Percentiles rank a stretch among this genome's conserved stretches.
phyloP scores from a whole-genome alignment of 805 yeast species.

The Wickerhamia fluorescens region DNA sequence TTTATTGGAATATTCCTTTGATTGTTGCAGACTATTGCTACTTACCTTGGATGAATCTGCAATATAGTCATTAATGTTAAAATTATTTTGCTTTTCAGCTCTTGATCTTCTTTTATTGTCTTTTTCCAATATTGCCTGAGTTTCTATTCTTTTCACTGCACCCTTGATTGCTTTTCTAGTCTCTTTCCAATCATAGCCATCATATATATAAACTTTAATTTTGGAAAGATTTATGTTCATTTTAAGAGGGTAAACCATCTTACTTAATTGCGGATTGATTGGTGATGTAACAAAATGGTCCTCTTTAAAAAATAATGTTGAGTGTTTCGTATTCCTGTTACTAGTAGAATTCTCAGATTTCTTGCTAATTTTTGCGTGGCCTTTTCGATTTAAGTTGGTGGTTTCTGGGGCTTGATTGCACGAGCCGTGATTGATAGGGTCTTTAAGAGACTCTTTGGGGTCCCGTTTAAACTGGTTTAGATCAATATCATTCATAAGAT shows the following conservation, averaged over 20 bases:
- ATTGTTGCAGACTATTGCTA: no score
- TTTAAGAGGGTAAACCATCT: constrained; percentile 15
- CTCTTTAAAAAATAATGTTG: constrained; percentile 15
- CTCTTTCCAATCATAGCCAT: constrained; percentile 89
- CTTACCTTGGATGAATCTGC: no score
- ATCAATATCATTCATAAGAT: constrained; percentile 36
- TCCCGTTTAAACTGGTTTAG: constrained; percentile 1
- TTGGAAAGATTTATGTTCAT: constrained; percentile 32
- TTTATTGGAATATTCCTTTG: no score
- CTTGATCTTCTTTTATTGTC: constrained; percentile 12
- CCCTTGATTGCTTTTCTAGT: constrained; percentile 61
- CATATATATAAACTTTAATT: constrained; percentile 49
- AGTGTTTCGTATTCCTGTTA: constrained; percentile 1
- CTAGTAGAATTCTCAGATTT: constrained; percentile 6
- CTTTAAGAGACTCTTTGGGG: neutral
- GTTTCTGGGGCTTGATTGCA: no score
- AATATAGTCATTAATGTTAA: no score
- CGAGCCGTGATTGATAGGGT: neutral
- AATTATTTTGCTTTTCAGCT: constrained; percentile 3
- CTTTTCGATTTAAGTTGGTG: constrained; percentile 9
- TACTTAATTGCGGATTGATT: no score
- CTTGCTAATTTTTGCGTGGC: no score
- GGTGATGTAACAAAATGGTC: no score
- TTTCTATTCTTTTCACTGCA: constrained; percentile 59
- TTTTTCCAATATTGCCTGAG: constrained; percentile 25